Evolutionary conservation across 345 rosid genomes (phyloP).

Genomic region (Pistacia integerrima): DNA sequence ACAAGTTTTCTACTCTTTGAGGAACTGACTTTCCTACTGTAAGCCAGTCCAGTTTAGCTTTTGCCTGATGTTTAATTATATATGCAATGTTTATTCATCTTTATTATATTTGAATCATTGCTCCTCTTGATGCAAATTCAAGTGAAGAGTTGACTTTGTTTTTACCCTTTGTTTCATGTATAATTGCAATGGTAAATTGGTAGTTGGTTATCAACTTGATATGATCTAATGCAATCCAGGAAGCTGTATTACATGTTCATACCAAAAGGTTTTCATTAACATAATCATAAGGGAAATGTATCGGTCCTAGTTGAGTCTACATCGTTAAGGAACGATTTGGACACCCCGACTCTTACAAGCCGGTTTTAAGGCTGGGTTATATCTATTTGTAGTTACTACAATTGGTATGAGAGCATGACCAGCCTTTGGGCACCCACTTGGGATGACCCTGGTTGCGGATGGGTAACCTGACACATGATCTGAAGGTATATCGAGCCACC

Average conservation of each 20-base stretch:
- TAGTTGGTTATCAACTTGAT: background rate
- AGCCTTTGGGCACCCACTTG: no score
- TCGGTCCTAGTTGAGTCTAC: no score
- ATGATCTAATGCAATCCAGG: background rate
- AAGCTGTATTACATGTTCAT: background rate
- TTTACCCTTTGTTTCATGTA: background rate
- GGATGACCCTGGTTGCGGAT: no score
- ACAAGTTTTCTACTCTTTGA: slow-evolving; percentile 18
- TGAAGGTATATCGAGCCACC: no score
- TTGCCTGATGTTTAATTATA: background rate
- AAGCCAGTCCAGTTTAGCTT: slow-evolving; percentile 3
- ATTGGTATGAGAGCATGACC: no score
- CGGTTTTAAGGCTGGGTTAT: no score
- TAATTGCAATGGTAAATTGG: background rate
- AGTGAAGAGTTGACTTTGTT: background rate
- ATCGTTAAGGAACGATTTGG: no score
- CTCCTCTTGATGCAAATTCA: background rate
- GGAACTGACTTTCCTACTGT: background rate
- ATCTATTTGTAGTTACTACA: no score
- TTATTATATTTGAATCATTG: background rate
- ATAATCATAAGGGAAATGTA: background rate
- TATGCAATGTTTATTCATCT: background rate
- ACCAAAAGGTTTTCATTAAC: background rate
- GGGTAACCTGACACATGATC: no score
- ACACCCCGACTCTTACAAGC: no score